phyloP scores from a whole-genome alignment of 495 filamentous ascomycete species.

The Penicillium antarcticum region DNA sequence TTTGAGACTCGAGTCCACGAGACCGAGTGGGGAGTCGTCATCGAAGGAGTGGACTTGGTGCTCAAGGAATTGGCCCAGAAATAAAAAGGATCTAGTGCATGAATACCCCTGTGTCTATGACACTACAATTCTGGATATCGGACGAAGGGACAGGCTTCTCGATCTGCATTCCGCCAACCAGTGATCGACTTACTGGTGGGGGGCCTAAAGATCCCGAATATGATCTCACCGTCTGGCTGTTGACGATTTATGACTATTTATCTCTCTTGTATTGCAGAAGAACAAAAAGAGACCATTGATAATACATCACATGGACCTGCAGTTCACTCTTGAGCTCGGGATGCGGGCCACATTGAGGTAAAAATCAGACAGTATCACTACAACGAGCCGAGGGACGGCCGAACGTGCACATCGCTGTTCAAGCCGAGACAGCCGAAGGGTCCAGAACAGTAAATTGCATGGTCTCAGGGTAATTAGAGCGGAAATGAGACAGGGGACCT shows the following conservation, averaged over 20 bases:
- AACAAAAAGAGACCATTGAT: neutral
- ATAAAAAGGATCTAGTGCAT: constrained; percentile 13
- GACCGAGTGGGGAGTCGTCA: constrained; percentile 66
- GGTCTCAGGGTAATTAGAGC: neutral
- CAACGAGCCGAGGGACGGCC: neutral
- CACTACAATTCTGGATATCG: neutral
- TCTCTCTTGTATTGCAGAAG: constrained; percentile 19
- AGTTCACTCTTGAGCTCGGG: neutral
- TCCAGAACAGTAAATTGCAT: neutral
- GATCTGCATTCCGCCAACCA: neutral
- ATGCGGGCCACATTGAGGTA: neutral
- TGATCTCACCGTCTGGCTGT: constrained; percentile 7
- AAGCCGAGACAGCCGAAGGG: neutral
- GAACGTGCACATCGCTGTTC: neutral
- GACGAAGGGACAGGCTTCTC: neutral
- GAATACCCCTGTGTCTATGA: neutral
- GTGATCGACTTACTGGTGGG: neutral
- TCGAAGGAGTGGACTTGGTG: constrained; percentile 62
- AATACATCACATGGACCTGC: neutral
- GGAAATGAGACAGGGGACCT: neutral
- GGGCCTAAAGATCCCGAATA: neutral
- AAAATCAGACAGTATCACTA: neutral
- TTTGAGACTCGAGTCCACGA: constrained; percentile 70
- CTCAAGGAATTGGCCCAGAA: constrained; percentile 42
- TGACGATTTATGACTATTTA: constrained; percentile 28